These are phyloP conservation scores for Hamamelis virginiana DNA, from an alignment of 164 flowering plant species.

Conservation along the genomic window DNA sequence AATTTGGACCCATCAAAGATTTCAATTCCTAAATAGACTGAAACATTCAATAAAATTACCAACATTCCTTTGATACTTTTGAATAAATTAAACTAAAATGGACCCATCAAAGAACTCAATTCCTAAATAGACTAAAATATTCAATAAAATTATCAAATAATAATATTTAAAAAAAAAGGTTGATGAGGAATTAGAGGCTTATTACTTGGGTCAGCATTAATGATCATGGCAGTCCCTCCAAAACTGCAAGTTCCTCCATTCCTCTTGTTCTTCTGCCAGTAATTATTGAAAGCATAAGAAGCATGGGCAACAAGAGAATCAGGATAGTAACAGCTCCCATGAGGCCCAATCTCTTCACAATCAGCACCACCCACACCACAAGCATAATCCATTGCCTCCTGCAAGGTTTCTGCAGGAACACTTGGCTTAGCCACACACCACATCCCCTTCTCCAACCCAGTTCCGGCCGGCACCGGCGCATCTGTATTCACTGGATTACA, in stretches of 20 bases:
- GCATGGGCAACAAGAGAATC: constrained; percentile 77
- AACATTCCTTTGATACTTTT: not conserved
- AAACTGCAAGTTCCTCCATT: constrained; percentile 83
- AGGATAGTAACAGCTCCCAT: constrained; percentile 73
- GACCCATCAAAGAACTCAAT: too few relatives aligned
- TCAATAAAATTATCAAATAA: not conserved
- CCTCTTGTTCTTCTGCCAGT: constrained; percentile 81
- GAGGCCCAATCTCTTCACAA: constrained; percentile 64
- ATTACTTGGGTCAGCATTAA: constrained; percentile 86
- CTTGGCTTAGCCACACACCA: constrained; percentile 98
- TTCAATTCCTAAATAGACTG: too few relatives aligned
- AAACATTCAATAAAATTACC: too few relatives aligned
- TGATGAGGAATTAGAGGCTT: not conserved
- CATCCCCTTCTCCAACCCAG: constrained; percentile 26
- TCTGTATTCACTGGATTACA: constrained; percentile 30
- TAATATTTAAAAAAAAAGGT: not conserved
- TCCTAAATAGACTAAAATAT: not conserved
- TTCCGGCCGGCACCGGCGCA: constrained; percentile 16
- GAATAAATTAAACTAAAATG: too few relatives aligned
- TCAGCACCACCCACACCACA: constrained; percentile 90
- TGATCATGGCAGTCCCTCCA: constrained; percentile 91
- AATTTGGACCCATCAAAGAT: too few relatives aligned
- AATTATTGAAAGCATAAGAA: constrained; percentile 92
- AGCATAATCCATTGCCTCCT: constrained; percentile 85
- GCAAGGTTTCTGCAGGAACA: constrained; percentile 71